These are phyloP conservation scores for Calonectria pseudoturangicola DNA, from an alignment of 2,329 filamentous ascomycete species.

Conservation along the genomic window DNA sequence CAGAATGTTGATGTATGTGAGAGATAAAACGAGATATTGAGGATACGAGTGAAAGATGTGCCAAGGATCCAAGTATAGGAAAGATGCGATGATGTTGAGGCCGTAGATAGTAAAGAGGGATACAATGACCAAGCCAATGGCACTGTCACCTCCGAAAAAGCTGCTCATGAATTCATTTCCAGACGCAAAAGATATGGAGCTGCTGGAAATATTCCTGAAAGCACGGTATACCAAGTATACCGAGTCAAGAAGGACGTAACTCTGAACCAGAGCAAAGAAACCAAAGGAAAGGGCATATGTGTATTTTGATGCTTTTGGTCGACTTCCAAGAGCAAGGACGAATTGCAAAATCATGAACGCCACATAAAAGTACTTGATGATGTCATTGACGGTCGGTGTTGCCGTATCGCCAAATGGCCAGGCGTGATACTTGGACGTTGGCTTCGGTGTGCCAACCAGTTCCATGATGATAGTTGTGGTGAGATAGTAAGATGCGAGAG, in stretches of 20 bases:
- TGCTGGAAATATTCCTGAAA: neutral
- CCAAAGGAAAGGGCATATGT: neutral
- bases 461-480: constrained; percentile 12
- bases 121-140: neutral
- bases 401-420: constrained; percentile 12
- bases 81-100: constrained; percentile 15
- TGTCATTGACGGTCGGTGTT: neutral
- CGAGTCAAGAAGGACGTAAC: neutral
- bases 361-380: constrained; percentile 10
- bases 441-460: neutral
- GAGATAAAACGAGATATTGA: neutral
- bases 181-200: neutral
- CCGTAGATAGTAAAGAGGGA: constrained; percentile 4
- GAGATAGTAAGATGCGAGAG: constrained; percentile 5
- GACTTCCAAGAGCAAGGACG: constrained; percentile 8
- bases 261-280: constrained; percentile 6
- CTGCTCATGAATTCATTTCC: neutral
- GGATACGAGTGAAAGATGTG: constrained; percentile 9
- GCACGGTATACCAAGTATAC: constrained; percentile 5
- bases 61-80: constrained; percentile 22
- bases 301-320: constrained; percentile 8
- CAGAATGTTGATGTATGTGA: constrained; percentile 16
- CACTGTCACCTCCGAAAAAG: neutral
- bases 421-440: constrained; percentile 2
- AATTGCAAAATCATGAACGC: constrained; percentile 22